Percentiles rank a stretch among this genome's conserved stretches.
Evolutionary conservation across 257 asterid genomes (phyloP).

Genomic region (Leptodermis oblonga): DNA sequence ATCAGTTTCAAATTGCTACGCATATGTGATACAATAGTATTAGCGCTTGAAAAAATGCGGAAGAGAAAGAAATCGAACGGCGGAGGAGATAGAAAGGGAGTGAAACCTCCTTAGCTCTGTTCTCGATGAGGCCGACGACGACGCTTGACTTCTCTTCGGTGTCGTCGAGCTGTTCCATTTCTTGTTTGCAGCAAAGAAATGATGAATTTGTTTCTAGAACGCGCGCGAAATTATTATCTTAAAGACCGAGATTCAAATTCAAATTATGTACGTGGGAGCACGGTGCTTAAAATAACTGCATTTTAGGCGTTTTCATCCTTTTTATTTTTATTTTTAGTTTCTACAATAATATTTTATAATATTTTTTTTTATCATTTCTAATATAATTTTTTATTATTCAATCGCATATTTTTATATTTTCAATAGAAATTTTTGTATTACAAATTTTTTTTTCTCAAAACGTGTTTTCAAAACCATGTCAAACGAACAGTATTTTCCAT

Average conservation of each 20-base stretch:
- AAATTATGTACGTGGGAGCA: not conserved
- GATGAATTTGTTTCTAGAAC: not conserved
- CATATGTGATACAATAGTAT: not conserved
- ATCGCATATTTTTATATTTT: too few species aligned
- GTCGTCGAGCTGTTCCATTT: conserved; percentile 60
- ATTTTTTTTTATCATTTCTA: too few species aligned
- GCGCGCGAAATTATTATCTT: not conserved
- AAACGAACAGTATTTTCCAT: too few species aligned
- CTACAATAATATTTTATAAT: too few species aligned
- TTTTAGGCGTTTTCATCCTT: too few species aligned
- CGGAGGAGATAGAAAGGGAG: conserved; percentile 3
- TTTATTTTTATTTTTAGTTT: too few species aligned
- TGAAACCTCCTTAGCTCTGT: conserved; percentile 89
- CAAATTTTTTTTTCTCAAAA: too few species aligned
- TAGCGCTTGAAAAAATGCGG: not conserved
- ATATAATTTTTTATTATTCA: too few species aligned
- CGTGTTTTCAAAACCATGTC: too few species aligned
- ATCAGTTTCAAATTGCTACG: not conserved
- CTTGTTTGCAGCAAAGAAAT: not conserved
- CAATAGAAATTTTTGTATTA: too few species aligned
- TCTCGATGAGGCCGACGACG: conserved; percentile 77
- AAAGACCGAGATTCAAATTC: too few species aligned
- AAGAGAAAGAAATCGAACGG: not conserved
- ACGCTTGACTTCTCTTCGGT: conserved; percentile 79
- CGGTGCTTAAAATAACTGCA: not conserved